Conservation (phyloP, 1,284 basidiomycete genomes). For the Austroboletus novae-zelandiae region DNA sequence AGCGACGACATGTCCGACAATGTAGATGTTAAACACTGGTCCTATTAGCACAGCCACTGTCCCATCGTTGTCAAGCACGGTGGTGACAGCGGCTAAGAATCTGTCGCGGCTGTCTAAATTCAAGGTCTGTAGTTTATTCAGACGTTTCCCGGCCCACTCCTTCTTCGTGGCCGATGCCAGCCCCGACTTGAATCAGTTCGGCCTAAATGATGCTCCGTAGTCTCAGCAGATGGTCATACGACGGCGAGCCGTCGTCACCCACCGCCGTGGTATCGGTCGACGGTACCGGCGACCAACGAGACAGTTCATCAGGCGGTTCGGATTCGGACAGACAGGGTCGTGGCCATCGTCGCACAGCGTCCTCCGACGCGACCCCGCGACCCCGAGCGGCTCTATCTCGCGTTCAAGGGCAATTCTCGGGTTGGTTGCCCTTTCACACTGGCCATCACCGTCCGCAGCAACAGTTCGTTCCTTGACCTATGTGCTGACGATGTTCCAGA, state of each 20-base stretch:
- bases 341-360: conserved; percentile 30
- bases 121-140: conserved; percentile 20
- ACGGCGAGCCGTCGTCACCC: conserved; percentile 22
- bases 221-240: conserved; percentile 21
- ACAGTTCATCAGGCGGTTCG: conserved; percentile 2
- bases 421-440: conserved; percentile 14
- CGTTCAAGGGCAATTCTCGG: conserved; percentile 11
- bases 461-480: conserved; percentile 3
- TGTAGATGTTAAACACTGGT: no score
- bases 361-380: conserved; percentile 27
- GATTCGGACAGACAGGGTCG: conserved; percentile 12
- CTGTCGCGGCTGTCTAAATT: conserved; percentile 9
- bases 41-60: conserved; percentile 22
- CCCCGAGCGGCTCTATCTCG: conserved; percentile 14
- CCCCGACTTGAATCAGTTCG: not conserved
- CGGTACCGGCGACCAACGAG: conserved; percentile 8
- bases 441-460: conserved; percentile 1
- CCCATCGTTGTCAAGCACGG: conserved; percentile 9
- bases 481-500: conserved; percentile 18
- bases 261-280: conserved; percentile 6
- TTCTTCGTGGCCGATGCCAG: not conserved
- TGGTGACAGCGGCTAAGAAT: conserved; percentile 11
- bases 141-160: conserved; percentile 1
- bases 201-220: conserved; percentile 20
- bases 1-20: conserved; percentile 38